phyloP scores from a whole-genome alignment of 345 rosid species.

The Acer negundo region DNA sequence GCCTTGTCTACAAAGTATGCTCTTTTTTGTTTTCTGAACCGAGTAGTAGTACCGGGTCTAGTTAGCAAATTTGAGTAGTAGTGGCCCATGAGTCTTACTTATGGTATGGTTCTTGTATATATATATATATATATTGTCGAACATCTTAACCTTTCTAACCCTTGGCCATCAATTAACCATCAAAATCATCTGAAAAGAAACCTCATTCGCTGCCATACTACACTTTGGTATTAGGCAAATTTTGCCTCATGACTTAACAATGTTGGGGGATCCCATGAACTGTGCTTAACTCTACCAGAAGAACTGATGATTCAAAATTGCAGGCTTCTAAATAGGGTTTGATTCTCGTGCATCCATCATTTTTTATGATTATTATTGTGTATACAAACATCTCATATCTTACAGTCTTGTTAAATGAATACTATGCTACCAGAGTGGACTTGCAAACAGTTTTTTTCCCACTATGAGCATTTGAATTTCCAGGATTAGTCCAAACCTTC shows the following conservation, averaged over 20 bases:
- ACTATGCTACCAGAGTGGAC: not conserved
- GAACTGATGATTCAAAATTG: not conserved
- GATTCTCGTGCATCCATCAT: not conserved
- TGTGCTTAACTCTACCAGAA: no score
- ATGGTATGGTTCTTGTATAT: not conserved
- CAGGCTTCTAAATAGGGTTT: not conserved
- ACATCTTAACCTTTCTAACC: not conserved
- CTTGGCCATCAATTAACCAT: not conserved
- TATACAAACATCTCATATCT: not conserved
- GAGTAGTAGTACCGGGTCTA: not conserved
- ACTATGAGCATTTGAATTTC: not conserved
- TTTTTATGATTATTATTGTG: not conserved
- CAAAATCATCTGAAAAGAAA: not conserved
- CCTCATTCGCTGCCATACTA: not conserved
- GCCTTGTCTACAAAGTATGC: not conserved
- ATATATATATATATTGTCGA: no score
- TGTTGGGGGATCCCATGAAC: no score
- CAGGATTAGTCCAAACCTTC: not conserved
- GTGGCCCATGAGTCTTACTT: not conserved
- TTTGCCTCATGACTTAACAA: no score
- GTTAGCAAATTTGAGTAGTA: not conserved
- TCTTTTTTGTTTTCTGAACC: not conserved
- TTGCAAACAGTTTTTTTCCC: not conserved
- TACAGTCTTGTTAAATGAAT: not conserved
- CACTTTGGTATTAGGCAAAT: no score